Percentiles rank a stretch among this genome's conserved stretches.
These are phyloP conservation scores for Blastobotrys buckinghamii DNA, from an alignment of 1,139 yeast species.

Conservation along the genomic window DNA sequence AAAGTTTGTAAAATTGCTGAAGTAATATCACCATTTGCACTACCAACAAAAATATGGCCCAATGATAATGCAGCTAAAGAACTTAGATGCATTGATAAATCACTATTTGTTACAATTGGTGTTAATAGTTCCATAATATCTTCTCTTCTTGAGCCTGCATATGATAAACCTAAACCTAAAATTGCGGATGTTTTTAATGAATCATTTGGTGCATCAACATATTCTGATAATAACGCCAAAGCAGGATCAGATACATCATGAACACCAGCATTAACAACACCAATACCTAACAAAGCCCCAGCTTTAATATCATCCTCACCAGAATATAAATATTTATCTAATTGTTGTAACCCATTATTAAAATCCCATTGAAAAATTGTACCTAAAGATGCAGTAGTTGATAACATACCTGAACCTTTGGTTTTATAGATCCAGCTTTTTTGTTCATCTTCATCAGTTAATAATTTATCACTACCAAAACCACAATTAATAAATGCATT, in stretches of 20 bases:
- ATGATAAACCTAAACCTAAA: conserved; percentile 88
- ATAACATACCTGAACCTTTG: conserved; percentile 87
- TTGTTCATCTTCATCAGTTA: conserved; percentile 57
- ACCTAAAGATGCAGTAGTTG: conserved; percentile 91
- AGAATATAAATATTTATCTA: conserved; percentile 86
- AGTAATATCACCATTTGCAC: conserved; percentile 91
- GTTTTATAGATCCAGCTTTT: conserved; percentile 88
- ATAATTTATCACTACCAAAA: conserved; percentile 76
- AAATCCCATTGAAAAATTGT: conserved; percentile 88
- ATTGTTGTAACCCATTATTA: conserved; percentile 79
- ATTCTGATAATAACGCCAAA: conserved; percentile 71
- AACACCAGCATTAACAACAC: conserved; percentile 89
- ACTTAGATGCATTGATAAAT: conserved; percentile 68
- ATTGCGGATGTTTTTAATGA: conserved; percentile 74
- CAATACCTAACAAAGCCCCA: conserved; percentile 95
- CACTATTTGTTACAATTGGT: conserved; percentile 84
- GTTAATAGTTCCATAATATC: conserved; percentile 70
- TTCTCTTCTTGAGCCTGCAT: conserved; percentile 89
- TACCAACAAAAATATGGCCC: conserved; percentile 93
- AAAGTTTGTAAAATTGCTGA: conserved; percentile 85
- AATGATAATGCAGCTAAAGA: conserved; percentile 86
- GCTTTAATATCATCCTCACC: conserved; percentile 86
- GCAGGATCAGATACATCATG: conserved; percentile 97
- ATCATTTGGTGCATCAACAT: conserved; percentile 50
- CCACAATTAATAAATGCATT: conserved; percentile 91